Conservation (phyloP, 306 rosid genomes). For the Gynostemma pentaphyllum region DNA sequence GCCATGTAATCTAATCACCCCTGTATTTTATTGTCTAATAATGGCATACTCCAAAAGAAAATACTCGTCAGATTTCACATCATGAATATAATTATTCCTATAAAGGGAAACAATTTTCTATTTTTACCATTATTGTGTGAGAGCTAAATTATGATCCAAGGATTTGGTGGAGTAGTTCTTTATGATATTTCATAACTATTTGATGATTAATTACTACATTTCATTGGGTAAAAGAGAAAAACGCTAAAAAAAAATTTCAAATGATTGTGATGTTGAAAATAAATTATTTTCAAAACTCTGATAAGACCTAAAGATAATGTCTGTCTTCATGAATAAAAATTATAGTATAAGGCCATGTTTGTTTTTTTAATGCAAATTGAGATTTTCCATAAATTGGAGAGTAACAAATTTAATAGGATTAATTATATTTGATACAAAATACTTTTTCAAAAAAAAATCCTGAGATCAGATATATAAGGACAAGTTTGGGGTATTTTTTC, state of each 20-base stretch:
- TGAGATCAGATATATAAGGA: no score
- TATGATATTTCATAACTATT: background rate
- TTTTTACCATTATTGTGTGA: background rate
- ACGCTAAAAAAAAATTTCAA: background rate
- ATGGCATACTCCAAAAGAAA: no score
- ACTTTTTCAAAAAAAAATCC: no score
- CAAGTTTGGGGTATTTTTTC: no score
- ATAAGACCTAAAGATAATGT: conserved; percentile 12
- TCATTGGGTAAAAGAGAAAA: conserved; percentile 1
- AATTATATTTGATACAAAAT: no score
- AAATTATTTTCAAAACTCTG: background rate
- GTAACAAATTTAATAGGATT: no score
- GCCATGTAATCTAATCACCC: no score
- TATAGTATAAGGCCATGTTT: background rate
- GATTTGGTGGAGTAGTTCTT: conserved; percentile 6
- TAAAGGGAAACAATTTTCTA: background rate
- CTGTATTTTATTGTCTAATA: no score
- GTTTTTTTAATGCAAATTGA: background rate
- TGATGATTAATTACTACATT: conserved; percentile 5
- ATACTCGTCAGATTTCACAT: no score
- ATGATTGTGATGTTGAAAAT: conserved; percentile 8
- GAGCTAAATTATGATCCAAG: background rate
- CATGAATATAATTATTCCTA: conserved; percentile 1
- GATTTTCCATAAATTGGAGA: background rate
- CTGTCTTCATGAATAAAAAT: conserved; percentile 2